phyloP scores from a whole-genome alignment of 148 eudicot genomes.

The Camellia granthamiana region DNA sequence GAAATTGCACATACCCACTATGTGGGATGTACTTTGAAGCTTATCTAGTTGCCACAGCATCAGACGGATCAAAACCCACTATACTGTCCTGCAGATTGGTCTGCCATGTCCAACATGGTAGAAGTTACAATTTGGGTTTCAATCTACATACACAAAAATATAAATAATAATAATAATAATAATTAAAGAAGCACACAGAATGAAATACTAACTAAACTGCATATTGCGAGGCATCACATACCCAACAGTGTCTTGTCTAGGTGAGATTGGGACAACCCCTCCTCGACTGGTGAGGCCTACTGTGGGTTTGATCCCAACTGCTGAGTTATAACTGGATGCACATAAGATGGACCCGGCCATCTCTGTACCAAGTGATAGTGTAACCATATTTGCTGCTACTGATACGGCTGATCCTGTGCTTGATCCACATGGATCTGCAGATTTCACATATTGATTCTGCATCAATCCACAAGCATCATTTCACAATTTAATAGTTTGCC shows the following conservation, averaged over 20 bases:
- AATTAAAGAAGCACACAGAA: no score
- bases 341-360: conserved; percentile 48
- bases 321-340: conserved; percentile 34
- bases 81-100: conserved; percentile 41
- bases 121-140: no score
- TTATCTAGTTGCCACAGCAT: conserved; percentile 28
- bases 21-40: conserved; percentile 31
- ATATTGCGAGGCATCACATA: conserved; percentile 1
- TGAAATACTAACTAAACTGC: no score
- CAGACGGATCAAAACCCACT: conserved; percentile 26
- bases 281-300: conserved; percentile 42
- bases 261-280: conserved; percentile 39
- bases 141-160: no score
- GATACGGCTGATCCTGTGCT: conserved; percentile 53
- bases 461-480: background rate
- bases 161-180: no score
- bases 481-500: no score
- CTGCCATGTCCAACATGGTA: conserved; percentile 5
- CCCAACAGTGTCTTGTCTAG: conserved; percentile 42
- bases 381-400: conserved; percentile 46
- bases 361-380: conserved; percentile 48
- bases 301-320: conserved; percentile 42
- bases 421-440: conserved; percentile 46
- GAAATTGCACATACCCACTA: conserved; percentile 37
- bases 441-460: conserved; percentile 35